Base-by-base conservation (phyloP, 345 rosid genomes). In the Bruguiera gymnorhiza region DNA sequence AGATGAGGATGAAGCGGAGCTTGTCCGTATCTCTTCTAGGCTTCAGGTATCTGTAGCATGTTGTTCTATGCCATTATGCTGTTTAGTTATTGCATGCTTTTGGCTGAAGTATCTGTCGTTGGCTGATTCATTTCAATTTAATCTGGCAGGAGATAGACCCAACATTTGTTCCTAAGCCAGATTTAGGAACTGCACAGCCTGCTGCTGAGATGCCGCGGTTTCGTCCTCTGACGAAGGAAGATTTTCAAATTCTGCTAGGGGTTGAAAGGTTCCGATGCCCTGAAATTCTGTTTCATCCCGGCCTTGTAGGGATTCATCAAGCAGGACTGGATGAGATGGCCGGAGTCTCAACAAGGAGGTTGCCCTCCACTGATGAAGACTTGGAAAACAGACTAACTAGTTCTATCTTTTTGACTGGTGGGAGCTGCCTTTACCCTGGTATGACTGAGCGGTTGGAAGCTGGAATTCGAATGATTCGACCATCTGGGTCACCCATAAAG, bases 241-340 rank as follows among this genome's bases (percentile, higher is more conserved):
- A 95, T 75, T 95, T 82, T 82, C 89, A 90, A 83, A 77, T 95
- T 60, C 74, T 85, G 53, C 70, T 95, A 6, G 97, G 97, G 57
- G 83, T 95, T 0, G 97, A 90, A 73, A 89, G 99, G 74, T 89
- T 89, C 68, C 76, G 97, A 29, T 90, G 96, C 79, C 99, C 97
- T 6, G 96, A 95, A 80, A 84, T 90, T 60, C 66, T 94, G 54
- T 88, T 91, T 57, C 82, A 77, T 58, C 97, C 97, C n/a, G 87
- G 87, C 85, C 82, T 86, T 67, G 71, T 88, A 18, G 97, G 96
- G n/a, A 85, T 95, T 9, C 97, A 92, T 70, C 97, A 92, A 79
- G 86, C 80, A 2, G 97, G 99, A 36, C 56, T 90, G 77, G 96
- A 95, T 66, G 96, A 89, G 85, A 92, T 88, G 96, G 73, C 75